phyloP scores from a whole-genome alignment of 2,329 filamentous ascomycete species.

The Hymenoscyphus repandus region DNA sequence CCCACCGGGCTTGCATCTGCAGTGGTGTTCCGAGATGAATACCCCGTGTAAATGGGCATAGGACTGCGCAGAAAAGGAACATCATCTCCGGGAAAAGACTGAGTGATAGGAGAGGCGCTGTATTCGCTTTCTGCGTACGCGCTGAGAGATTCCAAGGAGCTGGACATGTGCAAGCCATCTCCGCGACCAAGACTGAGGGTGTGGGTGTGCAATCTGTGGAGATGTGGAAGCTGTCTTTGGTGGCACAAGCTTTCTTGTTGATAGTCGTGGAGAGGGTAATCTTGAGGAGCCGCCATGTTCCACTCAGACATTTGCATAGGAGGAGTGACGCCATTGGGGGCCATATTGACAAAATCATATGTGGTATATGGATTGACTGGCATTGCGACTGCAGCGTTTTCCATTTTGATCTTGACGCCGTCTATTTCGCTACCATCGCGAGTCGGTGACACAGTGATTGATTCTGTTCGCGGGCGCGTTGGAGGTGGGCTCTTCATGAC shows the following conservation, averaged over 20 bases:
- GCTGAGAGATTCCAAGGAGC: constrained; percentile 47
- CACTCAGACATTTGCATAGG: constrained; percentile 29
- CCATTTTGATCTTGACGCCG: constrained; percentile 30
- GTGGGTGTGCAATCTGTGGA: constrained; percentile 41
- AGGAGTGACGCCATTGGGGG: constrained; percentile 26
- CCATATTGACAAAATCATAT: constrained; percentile 37
- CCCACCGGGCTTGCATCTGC: constrained; percentile 50
- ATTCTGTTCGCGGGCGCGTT: constrained; percentile 25
- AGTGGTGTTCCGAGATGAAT: constrained; percentile 45
- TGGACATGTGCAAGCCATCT: constrained; percentile 26
- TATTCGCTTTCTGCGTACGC: constrained; percentile 50
- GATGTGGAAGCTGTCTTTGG: constrained; percentile 41
- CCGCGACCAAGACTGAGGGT: constrained; percentile 39
- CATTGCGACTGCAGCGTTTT: constrained; percentile 17
- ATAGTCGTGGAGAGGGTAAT: constrained; percentile 26
- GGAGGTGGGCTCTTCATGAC: constrained; percentile 33
- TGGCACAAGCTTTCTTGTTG: constrained; percentile 21
- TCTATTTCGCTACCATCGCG: constrained; percentile 20
- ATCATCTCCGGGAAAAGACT: constrained; percentile 49
- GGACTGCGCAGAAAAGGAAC: constrained; percentile 52
- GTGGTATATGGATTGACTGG: constrained; percentile 29
- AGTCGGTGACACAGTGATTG: constrained; percentile 21
- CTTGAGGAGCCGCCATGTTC: constrained; percentile 27
- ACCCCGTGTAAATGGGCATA: constrained; percentile 52
- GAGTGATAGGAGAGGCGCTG: constrained; percentile 44